Evolutionary conservation across 1,139 yeast genomes (phyloP), one percentile per base, ranked within the genome.

Genomic region (Magnusiomyces fungicola): DNA sequence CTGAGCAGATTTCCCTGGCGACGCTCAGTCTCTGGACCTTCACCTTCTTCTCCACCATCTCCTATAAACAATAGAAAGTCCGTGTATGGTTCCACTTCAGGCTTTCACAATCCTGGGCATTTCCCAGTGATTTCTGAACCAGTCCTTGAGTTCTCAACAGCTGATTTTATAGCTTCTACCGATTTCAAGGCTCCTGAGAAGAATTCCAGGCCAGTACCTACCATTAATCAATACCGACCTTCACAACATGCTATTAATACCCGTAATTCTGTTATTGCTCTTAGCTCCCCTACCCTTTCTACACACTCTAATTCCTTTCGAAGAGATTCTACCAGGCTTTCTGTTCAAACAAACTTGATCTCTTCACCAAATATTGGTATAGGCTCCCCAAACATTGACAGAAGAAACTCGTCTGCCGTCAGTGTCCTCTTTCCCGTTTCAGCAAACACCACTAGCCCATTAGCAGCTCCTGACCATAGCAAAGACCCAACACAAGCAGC

Each of bases 41-140:
- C 36, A 10, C 21, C 25, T 10, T 30, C 45, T 7, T 14, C 18
- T 19, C 18, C 40, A 36, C 19, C 23, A 19, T 21, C 23, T 12
- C 16, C 9, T 3, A 21, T 6, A 38, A 12, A 18, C 27, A 9
- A 24, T 18, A 27, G 32, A 3, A 43, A 34, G 29, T 19, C 27
- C 3, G 38, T 34, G 12, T 43, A 43, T 18, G 46, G 46, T 10
- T 23, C 40, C 3, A 43, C 46, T 22, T 23, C 33, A 6, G 24
- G 32, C 3, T 43, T 43, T 43, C 41, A 46, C 44, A 42, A 45
- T 19, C 45, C 53, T 10, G 53, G 47, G 23, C 51, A 50, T 24
- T 32, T 50, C 21, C 53, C 53, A 6, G 47, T 50, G 30, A 51
- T 51, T 22, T 51, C 53, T 4, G 51, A 51, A 39, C 53, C 53